A percentile compares a stretch with the other conserved stretches of the same genome.
Conservation (phyloP, 1,284 basidiomycete genomes). For the Phellinidium pouzarii region DNA sequence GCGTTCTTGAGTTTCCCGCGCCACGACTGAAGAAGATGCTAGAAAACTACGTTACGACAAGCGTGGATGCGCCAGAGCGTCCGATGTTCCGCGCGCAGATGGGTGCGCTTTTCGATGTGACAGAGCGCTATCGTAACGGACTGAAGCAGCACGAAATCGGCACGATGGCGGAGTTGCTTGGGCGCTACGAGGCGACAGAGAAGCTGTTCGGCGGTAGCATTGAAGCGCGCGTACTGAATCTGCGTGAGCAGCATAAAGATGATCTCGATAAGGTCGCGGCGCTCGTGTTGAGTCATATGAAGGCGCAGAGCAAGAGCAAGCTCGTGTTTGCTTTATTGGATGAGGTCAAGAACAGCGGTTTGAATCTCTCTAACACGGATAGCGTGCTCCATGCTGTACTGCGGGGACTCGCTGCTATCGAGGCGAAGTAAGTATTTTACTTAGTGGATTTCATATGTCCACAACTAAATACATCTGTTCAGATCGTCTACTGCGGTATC, state of each 20-base stretch:
- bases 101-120: constrained; percentile 64
- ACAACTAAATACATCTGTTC: constrained; percentile 15
- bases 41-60: constrained; percentile 81
- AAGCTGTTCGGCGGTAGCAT: constrained; percentile 89
- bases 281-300: constrained; percentile 91
- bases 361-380: constrained; percentile 71
- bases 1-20: constrained; percentile 81
- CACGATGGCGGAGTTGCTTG: constrained; percentile 66
- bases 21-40: constrained; percentile 76
- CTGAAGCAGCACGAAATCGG: constrained; percentile 84
- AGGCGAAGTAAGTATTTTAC: constrained; percentile 62
- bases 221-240: constrained; percentile 84
- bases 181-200: constrained; percentile 80
- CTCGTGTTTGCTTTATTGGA: constrained; percentile 84
- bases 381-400: constrained; percentile 66
- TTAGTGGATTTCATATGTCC: not conserved
- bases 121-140: constrained; percentile 80
- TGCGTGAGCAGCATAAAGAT: constrained; percentile 91
- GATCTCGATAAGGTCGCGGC: constrained; percentile 85
- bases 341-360: constrained; percentile 72
- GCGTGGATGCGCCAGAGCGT: constrained; percentile 73
- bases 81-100: constrained; percentile 73
- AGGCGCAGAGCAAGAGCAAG: constrained; percentile 89
- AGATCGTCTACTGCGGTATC: constrained; percentile 85
- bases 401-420: constrained; percentile 76